Percentiles rank a stretch among this genome's conserved stretches.
Conservation (phyloP, 2,329 filamentous ascomycete species). For the Leptographium wingfieldii region DNA sequence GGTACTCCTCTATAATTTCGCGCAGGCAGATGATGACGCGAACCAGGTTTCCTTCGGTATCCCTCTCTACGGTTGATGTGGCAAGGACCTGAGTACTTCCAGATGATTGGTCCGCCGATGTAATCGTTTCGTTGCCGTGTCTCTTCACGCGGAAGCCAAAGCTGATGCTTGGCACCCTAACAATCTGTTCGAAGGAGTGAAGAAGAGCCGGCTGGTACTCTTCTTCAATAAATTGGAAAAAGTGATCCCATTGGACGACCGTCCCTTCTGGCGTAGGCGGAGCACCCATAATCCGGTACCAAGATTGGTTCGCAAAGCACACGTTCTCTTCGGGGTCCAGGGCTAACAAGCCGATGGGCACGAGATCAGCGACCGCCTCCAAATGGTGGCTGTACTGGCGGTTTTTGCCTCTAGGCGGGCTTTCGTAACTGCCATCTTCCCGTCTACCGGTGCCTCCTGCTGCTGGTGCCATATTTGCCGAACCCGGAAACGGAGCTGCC, state of each 20-base stretch:
- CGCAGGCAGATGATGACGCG: constrained; percentile 36
- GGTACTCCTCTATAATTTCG: constrained; percentile 37
- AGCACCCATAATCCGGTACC: constrained; percentile 38
- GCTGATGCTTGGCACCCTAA: constrained; percentile 23
- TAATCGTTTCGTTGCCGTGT: constrained; percentile 5
- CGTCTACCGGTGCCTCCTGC: background rate
- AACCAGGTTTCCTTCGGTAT: constrained; percentile 28
- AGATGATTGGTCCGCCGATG: background rate
- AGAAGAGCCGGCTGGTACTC: constrained; percentile 30
- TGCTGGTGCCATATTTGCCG: background rate
- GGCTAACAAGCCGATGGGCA: constrained; percentile 64
- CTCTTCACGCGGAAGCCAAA: constrained; percentile 34
- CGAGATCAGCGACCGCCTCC: constrained; percentile 57
- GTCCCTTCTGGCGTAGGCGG: constrained; percentile 14
- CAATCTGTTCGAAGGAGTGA: constrained; percentile 28
- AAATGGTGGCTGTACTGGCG: constrained; percentile 48
- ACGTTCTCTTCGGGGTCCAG: constrained; percentile 51
- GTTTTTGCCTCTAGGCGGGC: background rate
- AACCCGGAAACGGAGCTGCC: background rate
- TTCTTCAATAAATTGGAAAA: constrained; percentile 32
- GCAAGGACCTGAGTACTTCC: constrained; percentile 32
- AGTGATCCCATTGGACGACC: constrained; percentile 11
- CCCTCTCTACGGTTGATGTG: constrained; percentile 33
- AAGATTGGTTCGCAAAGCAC: constrained; percentile 60
- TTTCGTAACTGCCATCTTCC: background rate